phyloP scores from a whole-genome alignment of 2,329 filamentous ascomycete species.

The Westerdykella sp. region DNA sequence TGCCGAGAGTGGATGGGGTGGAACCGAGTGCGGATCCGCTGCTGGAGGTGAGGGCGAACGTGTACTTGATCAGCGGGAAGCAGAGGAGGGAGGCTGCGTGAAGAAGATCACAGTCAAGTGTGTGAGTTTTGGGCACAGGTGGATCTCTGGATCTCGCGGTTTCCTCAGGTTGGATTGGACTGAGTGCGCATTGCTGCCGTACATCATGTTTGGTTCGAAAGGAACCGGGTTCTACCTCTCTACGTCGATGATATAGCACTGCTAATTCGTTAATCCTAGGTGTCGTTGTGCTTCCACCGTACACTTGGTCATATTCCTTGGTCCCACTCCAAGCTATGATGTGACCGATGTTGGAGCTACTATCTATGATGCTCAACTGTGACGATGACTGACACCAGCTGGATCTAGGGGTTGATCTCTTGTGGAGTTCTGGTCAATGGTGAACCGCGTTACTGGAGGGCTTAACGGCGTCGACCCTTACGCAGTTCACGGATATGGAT shows the following conservation, averaged over 20 bases:
- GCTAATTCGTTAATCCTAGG: too few relatives aligned
- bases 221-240: too few relatives aligned
- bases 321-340: too few relatives aligned
- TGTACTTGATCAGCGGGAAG: conserved; percentile 52
- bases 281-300: too few relatives aligned
- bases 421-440: background rate
- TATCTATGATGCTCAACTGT: background rate
- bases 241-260: too few relatives aligned
- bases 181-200: too few relatives aligned
- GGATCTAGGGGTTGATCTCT: background rate
- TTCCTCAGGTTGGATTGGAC: background rate
- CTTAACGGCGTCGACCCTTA: too few relatives aligned
- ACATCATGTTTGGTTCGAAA: too few relatives aligned
- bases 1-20: conserved; percentile 50
- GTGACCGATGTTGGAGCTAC: too few relatives aligned
- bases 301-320: too few relatives aligned
- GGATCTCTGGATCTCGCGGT: background rate
- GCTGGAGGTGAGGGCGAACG: conserved; percentile 49
- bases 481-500: too few relatives aligned
- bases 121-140: background rate
- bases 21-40: conserved; percentile 51
- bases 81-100: conserved; percentile 44
- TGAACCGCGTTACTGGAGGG: too few relatives aligned
- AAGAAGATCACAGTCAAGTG: background rate
- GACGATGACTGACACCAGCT: background rate